phyloP scores from a whole-genome alignment of 345 rosid genomes.

The Rhodamnia argentea region DNA sequence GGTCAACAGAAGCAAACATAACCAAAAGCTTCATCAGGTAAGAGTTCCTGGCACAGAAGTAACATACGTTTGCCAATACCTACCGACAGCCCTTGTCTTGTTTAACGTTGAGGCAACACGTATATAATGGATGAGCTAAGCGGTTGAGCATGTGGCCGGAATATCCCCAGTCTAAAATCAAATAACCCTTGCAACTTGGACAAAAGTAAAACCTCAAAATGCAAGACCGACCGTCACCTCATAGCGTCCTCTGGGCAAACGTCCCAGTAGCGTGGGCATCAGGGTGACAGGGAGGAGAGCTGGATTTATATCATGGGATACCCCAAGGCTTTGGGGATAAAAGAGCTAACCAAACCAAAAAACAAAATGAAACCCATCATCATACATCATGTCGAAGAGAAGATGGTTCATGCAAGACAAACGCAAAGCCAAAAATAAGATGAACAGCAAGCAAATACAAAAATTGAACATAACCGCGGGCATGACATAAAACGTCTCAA shows the following conservation, averaged over 20 bases:
- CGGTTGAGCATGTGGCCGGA: neutral
- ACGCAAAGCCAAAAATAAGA: neutral
- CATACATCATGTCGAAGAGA: neutral
- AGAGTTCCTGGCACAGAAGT: neutral
- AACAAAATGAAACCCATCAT: neutral
- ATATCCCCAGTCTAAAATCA: neutral
- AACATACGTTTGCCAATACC: neutral
- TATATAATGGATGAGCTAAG: neutral
- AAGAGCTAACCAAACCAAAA: neutral
- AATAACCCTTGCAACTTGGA: neutral
- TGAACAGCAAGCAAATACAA: neutral
- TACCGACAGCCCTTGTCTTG: neutral
- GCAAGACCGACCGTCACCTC: neutral
- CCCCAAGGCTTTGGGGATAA: neutral
- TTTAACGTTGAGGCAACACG: neutral
- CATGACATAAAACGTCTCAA: rapidly evolving
- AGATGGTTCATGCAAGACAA: neutral
- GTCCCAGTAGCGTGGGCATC: neutral
- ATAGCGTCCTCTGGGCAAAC: neutral
- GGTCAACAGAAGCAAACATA: neutral
- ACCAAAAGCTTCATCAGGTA: neutral
- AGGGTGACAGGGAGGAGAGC: neutral
- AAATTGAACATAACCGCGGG: neutral
- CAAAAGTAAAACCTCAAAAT: neutral
- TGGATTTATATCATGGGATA: neutral